Base-by-base conservation (phyloP, 2,329 filamentous ascomycete species). In the Coniella vitis region DNA sequence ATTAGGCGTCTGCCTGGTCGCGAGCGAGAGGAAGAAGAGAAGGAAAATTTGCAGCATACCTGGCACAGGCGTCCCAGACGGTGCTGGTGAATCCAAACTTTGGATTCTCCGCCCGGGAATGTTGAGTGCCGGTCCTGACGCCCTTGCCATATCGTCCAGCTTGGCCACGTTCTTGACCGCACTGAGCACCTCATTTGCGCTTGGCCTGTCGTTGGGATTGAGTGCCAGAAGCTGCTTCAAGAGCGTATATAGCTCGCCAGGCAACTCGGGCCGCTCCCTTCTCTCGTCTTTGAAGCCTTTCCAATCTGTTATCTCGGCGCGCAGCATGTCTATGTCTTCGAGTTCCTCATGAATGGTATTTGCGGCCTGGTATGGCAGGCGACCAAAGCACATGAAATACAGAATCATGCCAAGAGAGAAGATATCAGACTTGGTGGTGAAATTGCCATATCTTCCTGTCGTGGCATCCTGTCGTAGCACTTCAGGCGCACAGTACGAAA, bases 381-480 rank as follows among this genome's bases (percentile, higher is more conserved):
- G 78, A 1, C 86, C 88, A 63, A 98, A 98, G 64, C 93, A 98
- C 75, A 98, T 86, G 62, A 98, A 98, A 65, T 97, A 95, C 3
- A 98, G 76, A 48, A 97, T 97, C 91, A 98, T 96, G 42, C 93
- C 93, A 0, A 98, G 72, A 1, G 90, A 96, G 66, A 98, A 98
- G n/a, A 98, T 86, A 61, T 98, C 93, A 0, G 90, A 96, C 62
- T 97, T 98, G 21, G 88, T 90, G 0, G 90, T 95, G 60, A 98
- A 98, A 62, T 97, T 95, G 7, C 87, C 90, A 58, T 87, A 91
- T 1, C 77, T 77, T 0, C 91, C 91, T 22, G 73, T 29, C 25
- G 25, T 74, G 0, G 77, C 68, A 49, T 82, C 84, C 56, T 78
- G 78, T 44, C 78, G 82, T 25, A 98, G 71, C 0, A 98, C 94